Base-by-base conservation (phyloP, 2,329 filamentous ascomycete genomes). In the Trichoderma arundinaceum region DNA sequence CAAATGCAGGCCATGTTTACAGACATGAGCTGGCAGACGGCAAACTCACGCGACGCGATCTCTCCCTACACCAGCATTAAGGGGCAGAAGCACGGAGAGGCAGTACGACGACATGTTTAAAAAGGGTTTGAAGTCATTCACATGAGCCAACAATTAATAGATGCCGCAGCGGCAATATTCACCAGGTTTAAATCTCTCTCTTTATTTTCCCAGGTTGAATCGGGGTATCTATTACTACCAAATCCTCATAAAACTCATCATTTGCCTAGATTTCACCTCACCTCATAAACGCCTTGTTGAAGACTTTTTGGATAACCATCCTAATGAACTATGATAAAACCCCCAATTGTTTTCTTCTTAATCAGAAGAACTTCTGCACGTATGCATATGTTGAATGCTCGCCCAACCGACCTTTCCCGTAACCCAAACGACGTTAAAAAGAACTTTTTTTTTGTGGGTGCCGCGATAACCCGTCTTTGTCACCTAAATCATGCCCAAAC, bases 401-500 rank as follows among this genome's bases (percentile, higher is more conserved):
- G 76, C 74, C 75, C 68, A 71, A 69, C 72, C 72, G 69, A 69
- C 68, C 59, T 69, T 70, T 68, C 64, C 64, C 63, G 60, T 58
- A 49, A 66, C 62, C 59, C 48, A 54, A 60, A 33, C 68, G 46
- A 49, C 65, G 51, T 52, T 44, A 66, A 61, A 63, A 46, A 32
- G 39, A 74, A 73, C 69, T 77, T 77, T 79, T 76, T 71, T 72
- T 72, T 74, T 77, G 72, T 72, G 74, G 59, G 59, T 54, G 33
- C 65, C 67, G 71, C 72, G 74, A 75, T 74, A 72, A 75, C 71
- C 74, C 70, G 71, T 68, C 52, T 68, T 75, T 73, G 72, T 76
- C 77, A 73, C 74, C 72, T 71, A 71, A 54, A 73, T 73, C 75
- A 74, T 74, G 70, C 75, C 74, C 72, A 79, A 83, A 84, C 82